These are phyloP conservation scores for Eimeria tenella DNA, from an alignment of 169 alveolate genomes.

Conservation along the genomic window DNA sequence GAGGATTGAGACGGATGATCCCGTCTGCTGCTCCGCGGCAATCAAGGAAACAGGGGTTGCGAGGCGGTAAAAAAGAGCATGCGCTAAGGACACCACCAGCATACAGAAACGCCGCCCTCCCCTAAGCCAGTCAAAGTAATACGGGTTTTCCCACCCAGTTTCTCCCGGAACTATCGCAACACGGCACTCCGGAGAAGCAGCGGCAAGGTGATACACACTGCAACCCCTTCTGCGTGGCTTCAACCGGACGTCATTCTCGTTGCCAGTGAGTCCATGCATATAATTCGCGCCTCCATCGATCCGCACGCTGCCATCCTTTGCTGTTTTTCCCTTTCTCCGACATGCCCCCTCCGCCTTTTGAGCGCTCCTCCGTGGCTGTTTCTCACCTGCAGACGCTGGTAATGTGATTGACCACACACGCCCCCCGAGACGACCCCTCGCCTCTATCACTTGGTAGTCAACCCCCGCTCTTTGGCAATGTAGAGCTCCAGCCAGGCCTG, in stretches of 20 bases:
- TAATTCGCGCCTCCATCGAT: constrained; percentile 63
- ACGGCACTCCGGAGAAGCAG: constrained; percentile 69
- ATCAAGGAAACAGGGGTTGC: constrained; percentile 63
- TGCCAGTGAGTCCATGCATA: constrained; percentile 71
- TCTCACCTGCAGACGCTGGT: constrained; percentile 65
- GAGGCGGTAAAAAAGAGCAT: constrained; percentile 60
- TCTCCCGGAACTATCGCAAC: constrained; percentile 68
- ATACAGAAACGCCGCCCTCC: constrained; percentile 65
- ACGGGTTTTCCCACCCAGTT: constrained; percentile 73
- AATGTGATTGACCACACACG: constrained; percentile 67
- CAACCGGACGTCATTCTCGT: constrained; percentile 63
- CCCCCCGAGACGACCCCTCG: constrained; percentile 71
- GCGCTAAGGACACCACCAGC: constrained; percentile 69
- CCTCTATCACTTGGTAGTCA: constrained; percentile 61
- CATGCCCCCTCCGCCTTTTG: neutral
- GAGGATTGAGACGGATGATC: constrained; percentile 47
- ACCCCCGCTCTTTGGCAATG: constrained; percentile 74
- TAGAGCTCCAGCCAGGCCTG: constrained; percentile 70
- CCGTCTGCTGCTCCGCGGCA: constrained; percentile 33
- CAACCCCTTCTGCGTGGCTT: constrained; percentile 72
- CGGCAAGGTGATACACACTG: constrained; percentile 66
- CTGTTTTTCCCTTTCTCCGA: constrained; percentile 13
- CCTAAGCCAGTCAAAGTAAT: constrained; percentile 58
- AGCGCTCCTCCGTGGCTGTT: neutral
- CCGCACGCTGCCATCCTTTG: constrained; percentile 56